Evolutionary conservation across 2,329 filamentous ascomycete species (phyloP).

Genomic region (Pyricularia grisea): DNA sequence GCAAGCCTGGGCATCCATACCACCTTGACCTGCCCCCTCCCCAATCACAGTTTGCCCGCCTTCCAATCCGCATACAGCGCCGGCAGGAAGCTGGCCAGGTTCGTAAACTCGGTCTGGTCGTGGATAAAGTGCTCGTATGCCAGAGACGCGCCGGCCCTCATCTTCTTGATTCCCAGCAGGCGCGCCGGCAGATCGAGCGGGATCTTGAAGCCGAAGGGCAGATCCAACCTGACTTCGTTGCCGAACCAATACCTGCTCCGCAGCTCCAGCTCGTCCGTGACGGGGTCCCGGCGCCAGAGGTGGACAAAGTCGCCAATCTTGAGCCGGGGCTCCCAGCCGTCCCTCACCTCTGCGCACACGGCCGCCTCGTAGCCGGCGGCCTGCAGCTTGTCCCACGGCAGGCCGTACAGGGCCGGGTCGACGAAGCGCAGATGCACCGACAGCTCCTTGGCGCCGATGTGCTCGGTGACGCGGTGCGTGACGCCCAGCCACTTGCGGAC

Average conservation of each 20-base stretch:
- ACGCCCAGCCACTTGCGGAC: constrained; percentile 10
- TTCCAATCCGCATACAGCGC: constrained; percentile 4
- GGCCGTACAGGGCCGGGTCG: constrained; percentile 7
- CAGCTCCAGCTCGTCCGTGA: constrained; percentile 7
- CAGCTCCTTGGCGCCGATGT: constrained; percentile 6
- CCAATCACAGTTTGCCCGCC: neutral
- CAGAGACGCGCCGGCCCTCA: constrained; percentile 6
- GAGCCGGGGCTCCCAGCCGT: constrained; percentile 7
- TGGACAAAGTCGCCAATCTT: constrained; percentile 11
- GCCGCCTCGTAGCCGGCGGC: constrained; percentile 7
- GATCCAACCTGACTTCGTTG: constrained; percentile 6
- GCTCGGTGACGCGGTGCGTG: constrained; percentile 9
- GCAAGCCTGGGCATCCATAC: too few relatives aligned
- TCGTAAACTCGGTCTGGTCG: constrained; percentile 11
- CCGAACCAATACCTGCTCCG: constrained; percentile 11
- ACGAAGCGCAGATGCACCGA: constrained; percentile 9
- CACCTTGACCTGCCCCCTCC: neutral
- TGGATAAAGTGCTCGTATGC: constrained; percentile 10
- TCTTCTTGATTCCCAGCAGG: constrained; percentile 7
- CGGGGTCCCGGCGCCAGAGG: constrained; percentile 7
- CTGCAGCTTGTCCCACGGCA: constrained; percentile 7
- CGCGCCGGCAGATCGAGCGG: constrained; percentile 6
- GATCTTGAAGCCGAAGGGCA: constrained; percentile 4
- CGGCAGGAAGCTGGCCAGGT: constrained; percentile 9
- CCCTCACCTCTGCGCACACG: constrained; percentile 9